Evolutionary conservation across 495 filamentous ascomycete genomes (phyloP).

Genomic region (Cetradonia linearis): DNA sequence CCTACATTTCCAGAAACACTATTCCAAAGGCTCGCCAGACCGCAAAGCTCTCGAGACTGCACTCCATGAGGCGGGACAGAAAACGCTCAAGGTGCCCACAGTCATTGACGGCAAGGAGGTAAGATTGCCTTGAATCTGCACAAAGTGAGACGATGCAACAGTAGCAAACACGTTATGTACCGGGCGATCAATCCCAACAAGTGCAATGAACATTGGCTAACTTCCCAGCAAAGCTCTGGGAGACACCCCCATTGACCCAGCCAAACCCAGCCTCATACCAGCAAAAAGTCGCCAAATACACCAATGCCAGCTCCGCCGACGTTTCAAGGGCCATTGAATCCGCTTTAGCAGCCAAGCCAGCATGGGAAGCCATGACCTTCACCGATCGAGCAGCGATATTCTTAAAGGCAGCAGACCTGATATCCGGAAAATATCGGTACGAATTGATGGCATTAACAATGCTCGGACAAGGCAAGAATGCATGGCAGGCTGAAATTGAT

Average conservation of each 20-base stretch:
- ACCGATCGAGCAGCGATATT: constrained; percentile 84
- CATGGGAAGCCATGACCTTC: constrained; percentile 78
- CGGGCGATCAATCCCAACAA: neutral
- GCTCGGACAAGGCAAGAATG: constrained; percentile 92
- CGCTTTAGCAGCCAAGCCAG: constrained; percentile 68
- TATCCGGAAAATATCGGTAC: constrained; percentile 82
- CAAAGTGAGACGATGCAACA: no score
- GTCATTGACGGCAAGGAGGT: constrained; percentile 73
- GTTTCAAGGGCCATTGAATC: constrained; percentile 64
- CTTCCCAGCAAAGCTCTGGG: constrained; percentile 5
- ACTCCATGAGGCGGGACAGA: constrained; percentile 45
- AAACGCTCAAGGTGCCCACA: constrained; percentile 60
- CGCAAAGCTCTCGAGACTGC: constrained; percentile 63
- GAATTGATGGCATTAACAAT: constrained; percentile 91
- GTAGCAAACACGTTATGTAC: neutral
- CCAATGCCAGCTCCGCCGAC: constrained; percentile 57
- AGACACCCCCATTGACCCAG: constrained; percentile 36
- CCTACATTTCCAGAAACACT: constrained; percentile 68
- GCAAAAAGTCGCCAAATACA: constrained; percentile 61
- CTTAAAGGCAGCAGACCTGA: constrained; percentile 84
- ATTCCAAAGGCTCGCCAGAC: constrained; percentile 68
- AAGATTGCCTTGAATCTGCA: neutral
- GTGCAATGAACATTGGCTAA: neutral
- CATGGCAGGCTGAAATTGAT: constrained; percentile 96
- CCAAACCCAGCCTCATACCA: constrained; percentile 65